Percentiles rank a stretch among this genome's conserved stretches.
Conservation (phyloP, 2,329 filamentous ascomycete species). For the Acarospora socialis region DNA sequence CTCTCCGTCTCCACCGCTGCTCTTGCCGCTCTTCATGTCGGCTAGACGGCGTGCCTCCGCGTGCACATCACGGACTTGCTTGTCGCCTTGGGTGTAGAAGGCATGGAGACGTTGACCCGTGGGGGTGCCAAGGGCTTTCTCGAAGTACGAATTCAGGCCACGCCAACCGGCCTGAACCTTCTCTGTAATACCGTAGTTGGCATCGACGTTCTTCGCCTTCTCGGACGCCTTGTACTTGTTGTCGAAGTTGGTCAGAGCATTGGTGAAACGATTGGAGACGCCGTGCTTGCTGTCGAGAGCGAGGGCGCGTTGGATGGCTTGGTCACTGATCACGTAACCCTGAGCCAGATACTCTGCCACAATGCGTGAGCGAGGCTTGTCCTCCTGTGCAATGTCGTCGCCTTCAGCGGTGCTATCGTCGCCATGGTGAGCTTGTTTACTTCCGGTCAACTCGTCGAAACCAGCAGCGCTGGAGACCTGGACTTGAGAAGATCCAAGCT, state of each 20-base stretch:
- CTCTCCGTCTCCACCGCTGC: conserved; percentile 20
- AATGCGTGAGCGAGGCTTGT: conserved; percentile 90
- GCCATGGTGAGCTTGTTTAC: no score
- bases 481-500: conserved; percentile 62
- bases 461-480: conserved; percentile 62
- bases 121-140: conserved; percentile 76
- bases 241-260: conserved; percentile 63
- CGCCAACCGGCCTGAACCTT: conserved; percentile 54
- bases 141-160: conserved; percentile 77
- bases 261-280: conserved; percentile 66
- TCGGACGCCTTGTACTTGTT: conserved; percentile 76
- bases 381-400: conserved; percentile 76
- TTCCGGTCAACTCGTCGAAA: conserved; percentile 47
- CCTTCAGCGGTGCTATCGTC: conserved; percentile 29
- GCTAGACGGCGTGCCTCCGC: conserved; percentile 77
- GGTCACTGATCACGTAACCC: conserved; percentile 70
- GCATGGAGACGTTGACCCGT: conserved; percentile 75
- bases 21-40: conserved; percentile 57
- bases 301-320: conserved; percentile 68
- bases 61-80: conserved; percentile 90
- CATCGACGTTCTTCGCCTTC: conserved; percentile 69
- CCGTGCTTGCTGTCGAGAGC: conserved; percentile 82
- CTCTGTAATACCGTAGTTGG: conserved; percentile 66
- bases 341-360: conserved; percentile 93
- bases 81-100: conserved; percentile 74